A percentile compares a stretch with the other conserved stretches of the same genome.
These are phyloP conservation scores for Saccharum officinarum DNA, from an alignment of 176 grass and related monocot genomes.

Conservation along the genomic window DNA sequence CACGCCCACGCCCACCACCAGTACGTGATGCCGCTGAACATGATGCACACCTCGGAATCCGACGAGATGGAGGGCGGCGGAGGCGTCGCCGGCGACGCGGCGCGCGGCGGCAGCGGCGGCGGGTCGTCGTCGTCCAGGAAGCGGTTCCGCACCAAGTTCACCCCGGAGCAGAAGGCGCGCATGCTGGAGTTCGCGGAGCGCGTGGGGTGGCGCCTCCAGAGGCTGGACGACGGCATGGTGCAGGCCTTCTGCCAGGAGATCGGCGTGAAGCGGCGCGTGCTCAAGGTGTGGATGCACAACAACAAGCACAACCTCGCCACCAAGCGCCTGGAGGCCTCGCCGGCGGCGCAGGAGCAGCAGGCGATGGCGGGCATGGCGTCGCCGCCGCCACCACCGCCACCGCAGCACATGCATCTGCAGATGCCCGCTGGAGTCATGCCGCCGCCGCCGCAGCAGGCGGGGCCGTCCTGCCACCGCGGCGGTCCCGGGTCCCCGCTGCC, in stretches of 20 bases:
- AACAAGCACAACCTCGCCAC: constrained; percentile 94
- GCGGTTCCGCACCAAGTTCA: constrained; percentile 93
- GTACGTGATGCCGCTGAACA: constrained; percentile 78
- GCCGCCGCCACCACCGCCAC: not conserved
- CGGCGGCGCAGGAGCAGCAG: not conserved
- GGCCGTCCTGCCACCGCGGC: constrained; percentile 26
- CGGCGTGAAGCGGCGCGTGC: constrained; percentile 79
- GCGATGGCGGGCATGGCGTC: not conserved
- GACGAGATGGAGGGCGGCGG: constrained; percentile 66
- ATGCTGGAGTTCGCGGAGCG: constrained; percentile 90
- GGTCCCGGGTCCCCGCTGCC: not conserved
- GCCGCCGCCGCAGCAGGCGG: not conserved
- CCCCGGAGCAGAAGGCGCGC: constrained; percentile 76
- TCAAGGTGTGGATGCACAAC: constrained; percentile 99
- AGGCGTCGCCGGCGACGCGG: not conserved
- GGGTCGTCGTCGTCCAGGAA: constrained; percentile 42
- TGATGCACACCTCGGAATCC: constrained; percentile 82
- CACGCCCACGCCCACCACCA: constrained; percentile 14
- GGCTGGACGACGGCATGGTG: constrained; percentile 79
- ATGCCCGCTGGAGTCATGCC: not conserved
- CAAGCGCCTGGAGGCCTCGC: constrained; percentile 24
- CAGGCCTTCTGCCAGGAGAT: constrained; percentile 87
- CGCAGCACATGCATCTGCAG: not conserved
- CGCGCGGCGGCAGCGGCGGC: constrained; percentile 2
- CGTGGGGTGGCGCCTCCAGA: constrained; percentile 79